Evolutionary conservation across 2,329 filamentous ascomycete species (phyloP).

Genomic region (Periconia sp.): DNA sequence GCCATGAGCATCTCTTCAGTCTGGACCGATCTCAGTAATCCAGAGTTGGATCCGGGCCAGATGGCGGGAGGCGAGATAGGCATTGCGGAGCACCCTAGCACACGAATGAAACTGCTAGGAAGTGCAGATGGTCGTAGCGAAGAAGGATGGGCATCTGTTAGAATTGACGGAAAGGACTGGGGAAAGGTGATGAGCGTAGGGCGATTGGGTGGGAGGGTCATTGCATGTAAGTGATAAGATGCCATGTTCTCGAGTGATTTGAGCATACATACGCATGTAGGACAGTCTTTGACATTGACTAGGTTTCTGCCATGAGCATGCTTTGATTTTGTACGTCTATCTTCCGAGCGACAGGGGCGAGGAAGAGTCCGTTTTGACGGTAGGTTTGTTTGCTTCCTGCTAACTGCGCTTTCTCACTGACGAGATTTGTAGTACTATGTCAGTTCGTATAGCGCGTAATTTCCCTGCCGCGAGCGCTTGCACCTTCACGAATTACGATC

Average conservation of each 20-base stretch:
- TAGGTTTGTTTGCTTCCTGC: constrained; percentile 45
- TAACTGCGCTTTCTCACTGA: constrained; percentile 13
- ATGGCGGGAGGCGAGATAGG: constrained; percentile 68
- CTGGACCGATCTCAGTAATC: constrained; percentile 87
- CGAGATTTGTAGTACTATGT: constrained; percentile 60
- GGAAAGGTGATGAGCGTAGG: constrained; percentile 92
- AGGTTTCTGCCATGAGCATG: constrained; percentile 78
- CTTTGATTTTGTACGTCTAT: constrained; percentile 83
- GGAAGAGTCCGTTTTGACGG: constrained; percentile 78
- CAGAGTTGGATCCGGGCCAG: constrained; percentile 80
- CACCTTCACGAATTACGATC: constrained; percentile 8
- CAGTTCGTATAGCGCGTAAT: constrained; percentile 58
- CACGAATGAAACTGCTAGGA: constrained; percentile 69
- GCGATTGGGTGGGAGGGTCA: constrained; percentile 84
- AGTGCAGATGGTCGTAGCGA: constrained; percentile 69
- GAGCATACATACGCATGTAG: too few relatives aligned
- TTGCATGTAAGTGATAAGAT: constrained; percentile 85
- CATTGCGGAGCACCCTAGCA: constrained; percentile 81
- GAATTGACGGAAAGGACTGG: constrained; percentile 95
- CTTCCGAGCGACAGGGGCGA: constrained; percentile 72
- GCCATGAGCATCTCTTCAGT: constrained; percentile 82
- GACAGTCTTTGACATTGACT: constrained; percentile 21
- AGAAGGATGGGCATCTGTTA: constrained; percentile 84
- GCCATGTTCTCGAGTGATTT: not conserved
- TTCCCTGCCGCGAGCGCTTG: not conserved